Percentiles rank a stretch among this genome's conserved stretches.
Conservation (phyloP, 148 eudicot genomes). For the Heliosperma pusillum region DNA sequence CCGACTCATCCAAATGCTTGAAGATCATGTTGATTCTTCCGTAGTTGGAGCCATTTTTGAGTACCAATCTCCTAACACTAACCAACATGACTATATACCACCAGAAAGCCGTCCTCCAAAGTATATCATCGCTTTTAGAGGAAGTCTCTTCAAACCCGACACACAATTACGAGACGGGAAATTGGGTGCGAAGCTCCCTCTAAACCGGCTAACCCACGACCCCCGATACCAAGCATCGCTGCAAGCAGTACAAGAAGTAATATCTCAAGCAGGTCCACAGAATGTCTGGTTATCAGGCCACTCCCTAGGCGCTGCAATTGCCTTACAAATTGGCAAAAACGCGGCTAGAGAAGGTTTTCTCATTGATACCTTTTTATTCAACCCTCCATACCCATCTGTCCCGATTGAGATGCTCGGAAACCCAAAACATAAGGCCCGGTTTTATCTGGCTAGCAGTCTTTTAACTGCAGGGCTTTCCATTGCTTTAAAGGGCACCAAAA, state of each 20-base stretch:
- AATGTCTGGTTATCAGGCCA: slow-evolving; percentile 72
- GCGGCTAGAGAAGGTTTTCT: slow-evolving; percentile 40
- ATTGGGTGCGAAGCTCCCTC: slow-evolving; percentile 34
- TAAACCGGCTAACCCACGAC: slow-evolving; percentile 37
- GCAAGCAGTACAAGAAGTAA: slow-evolving; percentile 20
- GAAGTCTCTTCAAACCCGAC: slow-evolving; percentile 43
- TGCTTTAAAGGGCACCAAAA: slow-evolving; percentile 13
- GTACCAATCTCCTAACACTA: slow-evolving; percentile 28
- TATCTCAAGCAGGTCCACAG: slow-evolving; percentile 20
- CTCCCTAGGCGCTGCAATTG: slow-evolving; percentile 75
- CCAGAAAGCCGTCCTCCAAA: slow-evolving; percentile 39
- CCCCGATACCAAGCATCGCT: slow-evolving; percentile 40
- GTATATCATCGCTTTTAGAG: slow-evolving; percentile 69
- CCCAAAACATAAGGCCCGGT: slow-evolving; percentile 32
- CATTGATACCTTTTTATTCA: slow-evolving; percentile 69
- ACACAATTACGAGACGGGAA: slow-evolving; percentile 43
- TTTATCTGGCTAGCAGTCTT: slow-evolving; percentile 41
- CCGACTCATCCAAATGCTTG: slow-evolving; percentile 31
- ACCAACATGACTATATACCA: background rate
- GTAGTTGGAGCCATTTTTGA: slow-evolving; percentile 56
- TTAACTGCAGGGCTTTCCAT: slow-evolving; percentile 52
- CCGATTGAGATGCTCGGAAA: slow-evolving; percentile 48
- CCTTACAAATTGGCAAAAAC: slow-evolving; percentile 54
- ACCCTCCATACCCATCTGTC: slow-evolving; percentile 61
- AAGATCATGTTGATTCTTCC: slow-evolving; percentile 48